Conservation (phyloP, 169 alveolate species). For the Eimeria acervulina region DNA sequence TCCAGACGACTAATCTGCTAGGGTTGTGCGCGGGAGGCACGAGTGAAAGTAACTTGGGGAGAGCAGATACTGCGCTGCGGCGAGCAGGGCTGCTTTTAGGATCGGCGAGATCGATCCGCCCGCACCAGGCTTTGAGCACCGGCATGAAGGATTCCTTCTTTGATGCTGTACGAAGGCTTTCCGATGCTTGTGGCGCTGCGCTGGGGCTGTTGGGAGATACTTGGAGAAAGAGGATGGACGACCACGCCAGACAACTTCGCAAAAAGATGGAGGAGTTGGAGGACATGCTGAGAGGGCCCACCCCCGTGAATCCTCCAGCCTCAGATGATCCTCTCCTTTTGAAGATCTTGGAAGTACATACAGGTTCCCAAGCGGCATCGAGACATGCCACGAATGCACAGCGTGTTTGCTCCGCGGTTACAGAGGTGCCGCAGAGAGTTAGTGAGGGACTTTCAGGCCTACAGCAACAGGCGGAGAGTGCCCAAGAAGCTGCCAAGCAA, state of each 20-base stretch:
- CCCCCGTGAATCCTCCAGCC: not conserved
- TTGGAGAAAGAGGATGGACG: not conserved
- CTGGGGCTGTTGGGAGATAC: not conserved
- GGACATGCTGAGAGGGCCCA: not conserved
- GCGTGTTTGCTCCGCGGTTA: too few species aligned
- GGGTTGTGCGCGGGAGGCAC: too few species aligned
- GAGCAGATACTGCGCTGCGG: not conserved
- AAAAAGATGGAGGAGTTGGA: not conserved
- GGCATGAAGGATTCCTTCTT: not conserved
- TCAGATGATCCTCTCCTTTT: not conserved
- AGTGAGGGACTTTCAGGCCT: not conserved
- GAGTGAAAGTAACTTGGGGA: not conserved
- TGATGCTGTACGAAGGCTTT: not conserved
- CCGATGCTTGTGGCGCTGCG: not conserved
- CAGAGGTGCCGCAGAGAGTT: not conserved
- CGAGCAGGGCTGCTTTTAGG: not conserved
- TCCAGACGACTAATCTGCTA: too few species aligned
- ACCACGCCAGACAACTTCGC: not conserved
- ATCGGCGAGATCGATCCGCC: not conserved
- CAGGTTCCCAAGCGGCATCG: not conserved
- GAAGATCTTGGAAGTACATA: not conserved
- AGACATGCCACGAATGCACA: not conserved
- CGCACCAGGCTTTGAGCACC: not conserved
- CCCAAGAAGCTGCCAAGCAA: not conserved
- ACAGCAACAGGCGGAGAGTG: not conserved